A percentile compares a stretch with the other conserved stretches of the same genome.
Evolutionary conservation across 1,284 basidiomycete genomes (phyloP).

Genomic region (Xanthoconium separans): DNA sequence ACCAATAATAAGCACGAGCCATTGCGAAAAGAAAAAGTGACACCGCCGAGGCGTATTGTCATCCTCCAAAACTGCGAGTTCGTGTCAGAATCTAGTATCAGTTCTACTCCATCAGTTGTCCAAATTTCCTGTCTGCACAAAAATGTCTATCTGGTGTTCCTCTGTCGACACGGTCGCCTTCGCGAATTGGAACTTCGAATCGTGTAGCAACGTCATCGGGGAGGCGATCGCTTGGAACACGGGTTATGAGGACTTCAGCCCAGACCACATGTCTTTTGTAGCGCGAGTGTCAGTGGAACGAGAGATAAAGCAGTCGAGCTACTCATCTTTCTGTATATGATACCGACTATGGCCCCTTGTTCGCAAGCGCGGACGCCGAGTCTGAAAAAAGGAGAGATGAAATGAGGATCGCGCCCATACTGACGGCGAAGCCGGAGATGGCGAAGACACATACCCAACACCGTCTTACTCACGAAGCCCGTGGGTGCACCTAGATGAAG

Average conservation of each 20-base stretch:
- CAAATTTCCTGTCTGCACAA: neutral
- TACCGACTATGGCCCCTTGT: constrained; percentile 55
- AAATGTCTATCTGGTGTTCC: neutral
- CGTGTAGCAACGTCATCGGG: constrained; percentile 76
- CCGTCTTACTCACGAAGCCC: constrained; percentile 73
- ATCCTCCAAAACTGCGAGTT: constrained; percentile 38
- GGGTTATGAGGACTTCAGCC: constrained; percentile 60
- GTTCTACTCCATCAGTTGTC: constrained; percentile 32
- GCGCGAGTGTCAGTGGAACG: too few species aligned
- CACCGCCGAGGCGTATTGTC: neutral
- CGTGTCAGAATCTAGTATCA: constrained; percentile 52
- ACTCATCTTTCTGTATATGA: constrained; percentile 63
- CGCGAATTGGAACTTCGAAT: constrained; percentile 67
- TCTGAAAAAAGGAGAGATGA: constrained; percentile 38
- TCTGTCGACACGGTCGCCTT: constrained; percentile 7
- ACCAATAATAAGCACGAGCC: too few species aligned
- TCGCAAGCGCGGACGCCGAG: constrained; percentile 74
- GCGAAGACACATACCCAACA: constrained; percentile 67
- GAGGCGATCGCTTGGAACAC: constrained; percentile 61
- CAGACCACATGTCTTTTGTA: constrained; percentile 46
- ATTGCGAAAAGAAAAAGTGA: neutral
- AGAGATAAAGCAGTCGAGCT: too few species aligned
- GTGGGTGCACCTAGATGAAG: constrained; percentile 54
- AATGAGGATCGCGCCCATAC: neutral
- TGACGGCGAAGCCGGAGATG: constrained; percentile 45